Percentiles rank a stretch among this genome's conserved stretches.
These are phyloP conservation scores for Clitopilus passeckerianus DNA, from an alignment of 768 basidiomycete species.

Conservation along the genomic window DNA sequence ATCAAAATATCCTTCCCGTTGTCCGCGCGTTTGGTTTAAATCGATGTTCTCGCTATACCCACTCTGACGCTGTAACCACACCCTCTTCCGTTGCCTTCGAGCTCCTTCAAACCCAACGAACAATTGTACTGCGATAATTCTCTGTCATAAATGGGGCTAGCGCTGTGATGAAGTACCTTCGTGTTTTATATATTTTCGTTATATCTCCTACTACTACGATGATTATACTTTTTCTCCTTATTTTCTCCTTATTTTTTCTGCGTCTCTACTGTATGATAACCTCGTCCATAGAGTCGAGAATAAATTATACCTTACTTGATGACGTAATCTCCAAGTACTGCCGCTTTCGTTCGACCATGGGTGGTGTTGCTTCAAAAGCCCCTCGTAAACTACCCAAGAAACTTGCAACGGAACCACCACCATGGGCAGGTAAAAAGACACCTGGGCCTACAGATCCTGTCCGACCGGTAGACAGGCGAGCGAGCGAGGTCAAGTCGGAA, in stretches of 20 bases:
- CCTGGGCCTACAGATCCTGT: conserved; percentile 17
- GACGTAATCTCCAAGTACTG: conserved; percentile 11
- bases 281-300: conserved; percentile 24
- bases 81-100: conserved; percentile 3
- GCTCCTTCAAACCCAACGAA: not conserved
- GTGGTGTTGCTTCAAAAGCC: conserved; percentile 56
- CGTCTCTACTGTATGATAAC: conserved; percentile 40
- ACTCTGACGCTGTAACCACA: conserved; percentile 22
- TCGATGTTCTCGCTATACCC: conserved; percentile 17
- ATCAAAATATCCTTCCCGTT: conserved; percentile 5
- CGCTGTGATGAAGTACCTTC: not conserved
- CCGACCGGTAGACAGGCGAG: conserved; percentile 18
- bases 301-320: conserved; percentile 9
- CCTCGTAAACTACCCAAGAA: conserved; percentile 49
- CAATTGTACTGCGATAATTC: not conserved
- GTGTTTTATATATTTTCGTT: conserved; percentile 11
- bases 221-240: conserved; percentile 20
- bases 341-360: conserved; percentile 40
- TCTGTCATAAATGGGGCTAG: not conserved
- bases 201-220: conserved; percentile 24
- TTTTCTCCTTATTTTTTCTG: conserved; percentile 11
- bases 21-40: conserved; percentile 31
- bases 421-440: conserved; percentile 45
- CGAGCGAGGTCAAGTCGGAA: conserved; percentile 48
- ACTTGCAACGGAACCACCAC: conserved; percentile 25